Conservation (phyloP, 2,329 filamentous ascomycete species). For the Emmonsia crescens region DNA sequence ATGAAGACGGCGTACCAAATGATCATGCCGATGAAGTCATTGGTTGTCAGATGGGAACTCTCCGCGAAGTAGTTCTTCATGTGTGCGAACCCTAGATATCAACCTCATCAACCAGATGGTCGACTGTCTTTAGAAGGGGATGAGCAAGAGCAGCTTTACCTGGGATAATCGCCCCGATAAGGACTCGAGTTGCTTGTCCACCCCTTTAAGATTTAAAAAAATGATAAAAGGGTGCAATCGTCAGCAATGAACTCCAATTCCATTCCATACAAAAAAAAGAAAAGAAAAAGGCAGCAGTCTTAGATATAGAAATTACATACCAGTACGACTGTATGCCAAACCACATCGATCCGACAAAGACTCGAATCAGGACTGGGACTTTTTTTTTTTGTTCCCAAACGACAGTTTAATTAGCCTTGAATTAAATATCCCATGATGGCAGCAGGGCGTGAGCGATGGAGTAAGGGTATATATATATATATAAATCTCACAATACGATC, state of each 20-base stretch:
- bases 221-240: not conserved
- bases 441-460: too few relatives aligned
- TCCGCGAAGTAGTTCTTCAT: constrained; percentile 18
- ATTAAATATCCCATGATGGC: too few relatives aligned
- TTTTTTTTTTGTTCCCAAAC: constrained; percentile 19
- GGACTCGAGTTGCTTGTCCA: constrained; percentile 17
- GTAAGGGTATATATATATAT: too few relatives aligned
- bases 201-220: constrained; percentile 10
- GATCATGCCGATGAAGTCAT: constrained; percentile 19
- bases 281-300: not conserved
- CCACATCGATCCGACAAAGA: constrained; percentile 13
- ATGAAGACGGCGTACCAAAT: constrained; percentile 18
- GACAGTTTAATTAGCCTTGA: constrained; percentile 8
- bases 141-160: constrained; percentile 4
- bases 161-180: constrained; percentile 14
- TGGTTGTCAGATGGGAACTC: constrained; percentile 17
- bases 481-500: constrained; percentile 15
- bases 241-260: not conserved
- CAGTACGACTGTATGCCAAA: constrained; percentile 13
- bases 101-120: not conserved
- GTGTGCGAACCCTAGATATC: constrained; percentile 6
- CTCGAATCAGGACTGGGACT: not conserved
- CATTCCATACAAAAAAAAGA: not conserved
- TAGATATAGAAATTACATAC: not conserved
- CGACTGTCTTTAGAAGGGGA: not conserved